These are phyloP conservation scores for Calocybe gangraenosa DNA, from an alignment of 768 basidiomycete species.

Conservation along the genomic window DNA sequence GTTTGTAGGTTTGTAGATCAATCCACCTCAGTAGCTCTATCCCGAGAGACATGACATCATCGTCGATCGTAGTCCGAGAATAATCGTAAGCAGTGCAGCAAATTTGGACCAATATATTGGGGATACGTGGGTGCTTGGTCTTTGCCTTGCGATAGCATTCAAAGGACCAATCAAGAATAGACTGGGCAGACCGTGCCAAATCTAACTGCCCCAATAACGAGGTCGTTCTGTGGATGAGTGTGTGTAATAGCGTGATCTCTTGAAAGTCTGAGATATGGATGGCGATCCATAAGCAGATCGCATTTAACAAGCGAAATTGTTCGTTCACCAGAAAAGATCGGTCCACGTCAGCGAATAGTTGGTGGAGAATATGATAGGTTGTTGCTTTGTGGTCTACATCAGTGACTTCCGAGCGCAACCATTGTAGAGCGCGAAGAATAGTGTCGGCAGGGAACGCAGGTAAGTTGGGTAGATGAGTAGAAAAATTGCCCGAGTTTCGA, in stretches of 20 bases:
- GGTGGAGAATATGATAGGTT: conserved; percentile 74
- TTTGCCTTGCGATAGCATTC: conserved; percentile 37
- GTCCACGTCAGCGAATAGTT: conserved; percentile 65
- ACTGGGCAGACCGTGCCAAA: conserved; percentile 64
- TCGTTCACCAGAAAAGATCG: conserved; percentile 75
- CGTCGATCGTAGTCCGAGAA: conserved; percentile 27
- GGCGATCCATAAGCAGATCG: conserved; percentile 71
- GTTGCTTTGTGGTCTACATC: conserved; percentile 47
- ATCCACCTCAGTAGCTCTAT: conserved; percentile 58
- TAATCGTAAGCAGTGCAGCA: conserved; percentile 58
- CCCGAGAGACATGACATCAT: conserved; percentile 30
- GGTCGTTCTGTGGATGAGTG: conserved; percentile 63
- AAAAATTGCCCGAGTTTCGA: conserved; percentile 43
- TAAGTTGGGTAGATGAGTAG: conserved; percentile 60
- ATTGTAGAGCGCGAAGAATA: conserved; percentile 53
- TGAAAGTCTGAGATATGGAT: conserved; percentile 51
- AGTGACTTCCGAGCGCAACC: conserved; percentile 46
- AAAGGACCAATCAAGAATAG: conserved; percentile 77
- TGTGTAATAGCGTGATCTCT: conserved; percentile 57
- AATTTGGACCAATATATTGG: conserved; percentile 68
- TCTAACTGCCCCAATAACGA: conserved; percentile 66
- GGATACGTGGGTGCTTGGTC: conserved; percentile 47
- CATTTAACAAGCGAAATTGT: conserved; percentile 70
- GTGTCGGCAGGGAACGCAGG: conserved; percentile 50
- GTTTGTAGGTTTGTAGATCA: conserved; percentile 44